phyloP scores from a whole-genome alignment of 495 filamentous ascomycete genomes.

The Annulohypoxylon moriforme region DNA sequence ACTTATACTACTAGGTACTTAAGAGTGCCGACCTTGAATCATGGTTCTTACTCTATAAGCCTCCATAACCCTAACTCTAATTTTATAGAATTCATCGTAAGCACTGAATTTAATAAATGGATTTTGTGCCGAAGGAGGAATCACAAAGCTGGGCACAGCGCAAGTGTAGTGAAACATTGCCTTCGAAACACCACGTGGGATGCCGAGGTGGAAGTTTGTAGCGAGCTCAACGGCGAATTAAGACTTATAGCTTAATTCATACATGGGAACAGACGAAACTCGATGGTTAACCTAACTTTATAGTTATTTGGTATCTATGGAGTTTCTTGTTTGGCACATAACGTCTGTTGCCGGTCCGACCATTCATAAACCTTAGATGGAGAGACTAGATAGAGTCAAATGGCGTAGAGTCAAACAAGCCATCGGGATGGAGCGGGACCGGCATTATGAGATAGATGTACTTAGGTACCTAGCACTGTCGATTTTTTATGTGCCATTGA shows the following conservation, averaged over 20 bases:
- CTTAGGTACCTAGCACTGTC: background rate
- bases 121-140: conserved; percentile 4
- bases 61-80: background rate
- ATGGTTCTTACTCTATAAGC: background rate
- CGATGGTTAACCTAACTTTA: no score
- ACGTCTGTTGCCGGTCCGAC: background rate
- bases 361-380: background rate
- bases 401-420: conserved; percentile 11
- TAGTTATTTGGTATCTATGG: background rate
- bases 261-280: background rate
- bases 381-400: background rate
- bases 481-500: background rate
- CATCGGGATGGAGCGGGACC: conserved; percentile 20
- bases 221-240: background rate
- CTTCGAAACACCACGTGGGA: conserved; percentile 24
- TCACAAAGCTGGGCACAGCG: background rate
- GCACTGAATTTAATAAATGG: background rate
- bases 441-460: background rate
- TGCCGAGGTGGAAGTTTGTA: conserved; percentile 22
- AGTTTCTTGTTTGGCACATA: background rate
- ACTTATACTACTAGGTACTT: no score
- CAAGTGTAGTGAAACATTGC: conserved; percentile 19
- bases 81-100: background rate
- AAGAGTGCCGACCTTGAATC: conserved; percentile 1
- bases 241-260: background rate